Evolutionary conservation across 768 basidiomycete genomes (phyloP), one percentile per base, ranked within the genome.

Genomic region (Leccinum incarnatum): DNA sequence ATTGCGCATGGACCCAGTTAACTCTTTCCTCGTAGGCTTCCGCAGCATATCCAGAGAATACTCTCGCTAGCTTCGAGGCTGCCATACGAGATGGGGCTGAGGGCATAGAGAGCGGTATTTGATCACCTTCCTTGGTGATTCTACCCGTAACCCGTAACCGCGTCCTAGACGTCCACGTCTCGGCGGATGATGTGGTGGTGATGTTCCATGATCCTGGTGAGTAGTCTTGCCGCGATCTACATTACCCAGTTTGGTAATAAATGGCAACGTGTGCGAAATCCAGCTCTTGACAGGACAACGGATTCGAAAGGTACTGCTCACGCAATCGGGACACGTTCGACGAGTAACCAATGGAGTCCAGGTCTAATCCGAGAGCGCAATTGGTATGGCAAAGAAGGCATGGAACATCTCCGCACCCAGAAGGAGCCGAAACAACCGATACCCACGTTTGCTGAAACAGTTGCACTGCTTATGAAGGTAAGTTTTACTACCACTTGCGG

Each of bases 31-130:
- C 47, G 56, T 45, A 94, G 93, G 94, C 94, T 50, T 94, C 92
- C 25, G 84, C 91, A 23, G 79, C 82, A 17, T 93, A 83, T 74
- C 93, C 93, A 4, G 96, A 98, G 76, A 98, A 98, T 79, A 96
- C 95, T 51, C 83, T 95, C 62, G 92, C 92, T 36, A 93, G 91
- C 76, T 98, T 98, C 76, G 87, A 93, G 72, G 91, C 91, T 62
- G 96, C 96, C 69, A 93, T 97, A 61, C 86, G 86, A 50, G 95
- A 97, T 77, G 96, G 96, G 60, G 89, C 94, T 49, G 94, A 99
- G 72, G 95, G 86, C 63, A 96, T 99, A 69, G 96, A 99, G 83
- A 95, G 92, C 73, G 95, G 96, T 97, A 95, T 77, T 85, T 78
- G 62, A 66, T 61, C 63, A 70, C 65, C 63, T 57, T 66, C 48